These are phyloP conservation scores for Trebouxia sp. DNA, from an alignment of 139 green algal genomes.

Conservation along the genomic window DNA sequence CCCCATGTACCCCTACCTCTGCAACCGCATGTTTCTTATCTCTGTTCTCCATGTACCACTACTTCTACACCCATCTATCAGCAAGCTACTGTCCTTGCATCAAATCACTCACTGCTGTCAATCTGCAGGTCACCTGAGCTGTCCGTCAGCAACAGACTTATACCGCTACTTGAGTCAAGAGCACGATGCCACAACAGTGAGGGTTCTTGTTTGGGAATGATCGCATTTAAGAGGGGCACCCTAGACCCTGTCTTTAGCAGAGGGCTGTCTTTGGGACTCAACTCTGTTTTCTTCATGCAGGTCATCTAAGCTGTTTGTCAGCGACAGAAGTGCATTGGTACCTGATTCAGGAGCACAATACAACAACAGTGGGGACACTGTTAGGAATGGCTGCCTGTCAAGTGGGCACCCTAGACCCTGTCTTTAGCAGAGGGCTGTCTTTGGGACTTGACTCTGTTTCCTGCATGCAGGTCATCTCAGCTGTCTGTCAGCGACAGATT, in stretches of 20 bases:
- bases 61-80: no score
- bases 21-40: no score
- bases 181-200: slow-evolving; percentile 62
- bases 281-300: slow-evolving; percentile 87
- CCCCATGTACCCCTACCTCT: no score
- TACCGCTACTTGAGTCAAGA: slow-evolving; percentile 79
- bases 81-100: no score
- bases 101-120: no score
- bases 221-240: slow-evolving; percentile 56
- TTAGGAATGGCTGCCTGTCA: slow-evolving; percentile 87
- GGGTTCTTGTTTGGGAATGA: slow-evolving; percentile 83
- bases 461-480: slow-evolving; percentile 45
- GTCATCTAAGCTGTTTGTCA: slow-evolving; percentile 48
- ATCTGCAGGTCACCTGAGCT: slow-evolving; percentile 43
- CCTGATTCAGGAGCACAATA: slow-evolving; percentile 71
- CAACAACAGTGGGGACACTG: slow-evolving; percentile 68
- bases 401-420: no score
- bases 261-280: slow-evolving; percentile 88
- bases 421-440: no score
- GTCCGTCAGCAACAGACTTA: slow-evolving; percentile 55
- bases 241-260: slow-evolving; percentile 74
- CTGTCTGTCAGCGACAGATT: slow-evolving; percentile 54
- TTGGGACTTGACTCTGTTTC: no score
- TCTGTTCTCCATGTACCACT: no score
- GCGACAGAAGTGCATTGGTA: slow-evolving; percentile 64